Evolutionary conservation across 495 filamentous ascomycete genomes (phyloP).

Genomic region (Penicillium chermesinum): DNA sequence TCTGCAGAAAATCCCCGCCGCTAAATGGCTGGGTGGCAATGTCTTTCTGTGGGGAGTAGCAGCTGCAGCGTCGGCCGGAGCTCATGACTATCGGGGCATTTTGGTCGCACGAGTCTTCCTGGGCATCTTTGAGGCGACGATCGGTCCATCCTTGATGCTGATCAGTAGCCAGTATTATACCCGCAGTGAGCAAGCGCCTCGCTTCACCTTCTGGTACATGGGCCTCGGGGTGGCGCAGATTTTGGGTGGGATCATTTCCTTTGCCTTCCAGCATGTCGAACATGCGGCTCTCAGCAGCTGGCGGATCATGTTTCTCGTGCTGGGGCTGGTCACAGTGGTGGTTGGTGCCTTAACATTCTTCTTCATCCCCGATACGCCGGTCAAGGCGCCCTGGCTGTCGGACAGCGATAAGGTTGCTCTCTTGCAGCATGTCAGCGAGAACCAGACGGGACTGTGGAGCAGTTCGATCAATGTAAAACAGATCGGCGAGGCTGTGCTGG

Average conservation of each 20-base stretch:
- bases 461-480: conserved; percentile 36
- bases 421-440: conserved; percentile 41
- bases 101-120: conserved; percentile 50
- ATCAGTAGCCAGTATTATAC: conserved; percentile 54
- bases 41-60: conserved; percentile 46
- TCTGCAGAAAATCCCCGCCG: conserved; percentile 45
- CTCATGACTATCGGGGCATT: conserved; percentile 14
- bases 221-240: conserved; percentile 60
- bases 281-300: conserved; percentile 45
- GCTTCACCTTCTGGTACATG: conserved; percentile 61
- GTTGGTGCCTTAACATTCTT: conserved; percentile 47
- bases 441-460: conserved; percentile 53
- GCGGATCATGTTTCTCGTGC: conserved; percentile 60
- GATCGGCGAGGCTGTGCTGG: conserved; percentile 26
- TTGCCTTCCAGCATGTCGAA: conserved; percentile 40
- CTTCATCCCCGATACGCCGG: conserved; percentile 55
- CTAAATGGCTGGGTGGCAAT: conserved; percentile 49
- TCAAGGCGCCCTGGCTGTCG: conserved; percentile 53
- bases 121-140: conserved; percentile 61
- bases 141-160: conserved; percentile 53
- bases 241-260: conserved; percentile 55
- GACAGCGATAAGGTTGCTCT: conserved; percentile 46
- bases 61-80: conserved; percentile 21
- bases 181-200: conserved; percentile 55
- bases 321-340: conserved; percentile 54